Evolutionary conservation across 768 basidiomycete species (phyloP).

Genomic region (Phaeotremella fagi): DNA sequence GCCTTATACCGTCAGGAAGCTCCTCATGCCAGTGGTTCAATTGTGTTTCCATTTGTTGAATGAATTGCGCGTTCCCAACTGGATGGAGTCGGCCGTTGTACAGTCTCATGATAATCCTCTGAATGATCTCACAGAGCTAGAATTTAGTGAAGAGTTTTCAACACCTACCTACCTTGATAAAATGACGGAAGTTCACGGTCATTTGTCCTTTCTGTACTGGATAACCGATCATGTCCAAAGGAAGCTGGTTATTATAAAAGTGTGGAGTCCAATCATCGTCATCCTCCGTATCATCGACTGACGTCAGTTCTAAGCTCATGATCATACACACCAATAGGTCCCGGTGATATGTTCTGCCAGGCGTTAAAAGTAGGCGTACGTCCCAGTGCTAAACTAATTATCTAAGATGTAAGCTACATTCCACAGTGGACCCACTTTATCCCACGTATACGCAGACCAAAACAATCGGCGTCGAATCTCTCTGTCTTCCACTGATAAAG

Average conservation of each 20-base stretch:
- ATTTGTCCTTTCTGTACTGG: constrained; percentile 14
- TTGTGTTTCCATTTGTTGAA: constrained; percentile 4
- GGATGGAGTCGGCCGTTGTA: constrained; percentile 16
- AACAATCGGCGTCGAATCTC: constrained; percentile 22
- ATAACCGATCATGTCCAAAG: constrained; percentile 11
- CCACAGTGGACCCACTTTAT: no score
- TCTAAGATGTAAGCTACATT: no score
- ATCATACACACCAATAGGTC: no score
- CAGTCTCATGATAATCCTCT: constrained; percentile 21
- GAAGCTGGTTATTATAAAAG: constrained; percentile 10
- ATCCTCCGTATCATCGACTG: constrained; percentile 29
- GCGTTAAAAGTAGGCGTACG: constrained; percentile 25
- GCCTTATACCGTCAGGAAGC: constrained; percentile 12
- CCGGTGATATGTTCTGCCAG: constrained; percentile 20
- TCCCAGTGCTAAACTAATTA: constrained; percentile 19
- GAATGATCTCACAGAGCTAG: constrained; percentile 24
- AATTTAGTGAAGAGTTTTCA: not conserved
- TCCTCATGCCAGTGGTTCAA: constrained; percentile 12
- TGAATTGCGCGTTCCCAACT: constrained; percentile 6
- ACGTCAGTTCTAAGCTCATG: no score
- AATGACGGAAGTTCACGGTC: constrained; percentile 13
- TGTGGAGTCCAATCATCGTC: constrained; percentile 18
- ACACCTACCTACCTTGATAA: constrained; percentile 12
- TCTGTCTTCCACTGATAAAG: constrained; percentile 16
- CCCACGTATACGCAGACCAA: constrained; percentile 26